phyloP scores from a whole-genome alignment of 73 alveolate species.

The Paraurostyla sp. region DNA sequence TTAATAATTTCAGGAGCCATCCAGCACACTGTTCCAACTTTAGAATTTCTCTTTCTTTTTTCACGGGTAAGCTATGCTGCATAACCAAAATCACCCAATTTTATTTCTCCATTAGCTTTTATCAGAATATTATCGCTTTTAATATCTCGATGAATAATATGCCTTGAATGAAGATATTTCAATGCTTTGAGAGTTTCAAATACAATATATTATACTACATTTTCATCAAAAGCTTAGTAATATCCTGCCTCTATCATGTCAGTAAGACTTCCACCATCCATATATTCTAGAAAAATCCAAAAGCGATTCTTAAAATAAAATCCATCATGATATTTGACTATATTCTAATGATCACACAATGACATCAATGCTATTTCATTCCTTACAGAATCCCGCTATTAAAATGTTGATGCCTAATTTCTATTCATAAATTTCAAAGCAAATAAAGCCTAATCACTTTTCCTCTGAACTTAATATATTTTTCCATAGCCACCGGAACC shows the following conservation, averaged over 20 bases:
- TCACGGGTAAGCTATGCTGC: slow-evolving; percentile 87
- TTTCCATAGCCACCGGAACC: slow-evolving; percentile 73
- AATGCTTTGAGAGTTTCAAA: slow-evolving; percentile 62
- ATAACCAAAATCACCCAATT: slow-evolving; percentile 92
- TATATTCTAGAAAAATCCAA: slow-evolving; percentile 54
- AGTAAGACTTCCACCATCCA: slow-evolving; percentile 67
- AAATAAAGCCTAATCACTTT: neutral
- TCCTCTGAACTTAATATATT: slow-evolving; percentile 35
- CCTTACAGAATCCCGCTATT: neutral
- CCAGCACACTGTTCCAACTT: slow-evolving; percentile 92
- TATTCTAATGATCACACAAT: slow-evolving; percentile 50
- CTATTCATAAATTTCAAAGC: slow-evolving; percentile 62
- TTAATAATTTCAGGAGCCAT: slow-evolving; percentile 94
- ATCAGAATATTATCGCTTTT: slow-evolving; percentile 86
- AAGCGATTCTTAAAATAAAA: slow-evolving; percentile 49
- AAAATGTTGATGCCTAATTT: neutral
- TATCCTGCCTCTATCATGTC: slow-evolving; percentile 46
- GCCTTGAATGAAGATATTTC: slow-evolving; percentile 42
- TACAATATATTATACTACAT: slow-evolving; percentile 48
- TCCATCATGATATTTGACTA: slow-evolving; percentile 39
- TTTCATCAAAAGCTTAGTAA: slow-evolving; percentile 35
- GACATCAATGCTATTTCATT: slow-evolving; percentile 68
- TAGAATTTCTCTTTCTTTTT: slow-evolving; percentile 83
- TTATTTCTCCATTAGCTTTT: slow-evolving; percentile 65
- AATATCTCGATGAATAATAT: slow-evolving; percentile 89